Evolutionary conservation across 768 basidiomycete species (phyloP).

Genomic region (Suillus fuscotomentosus): DNA sequence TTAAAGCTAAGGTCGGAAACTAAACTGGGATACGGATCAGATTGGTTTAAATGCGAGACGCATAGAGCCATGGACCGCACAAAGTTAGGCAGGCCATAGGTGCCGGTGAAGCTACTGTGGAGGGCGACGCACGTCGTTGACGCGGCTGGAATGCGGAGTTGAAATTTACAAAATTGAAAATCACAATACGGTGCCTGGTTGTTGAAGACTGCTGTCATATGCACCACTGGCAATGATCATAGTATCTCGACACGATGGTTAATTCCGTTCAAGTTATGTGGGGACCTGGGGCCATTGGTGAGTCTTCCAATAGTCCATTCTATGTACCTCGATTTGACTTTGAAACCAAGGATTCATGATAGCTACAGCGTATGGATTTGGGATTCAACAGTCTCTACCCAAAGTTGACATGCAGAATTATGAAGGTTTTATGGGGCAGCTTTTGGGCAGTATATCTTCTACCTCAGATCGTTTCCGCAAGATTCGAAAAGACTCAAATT

Average conservation of each 20-base stretch:
- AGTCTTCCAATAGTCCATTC: neutral
- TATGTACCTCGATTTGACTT: neutral
- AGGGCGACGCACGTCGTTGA: no score
- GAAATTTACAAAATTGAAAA: neutral
- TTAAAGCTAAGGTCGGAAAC: neutral
- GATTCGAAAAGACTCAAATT: constrained; percentile 12
- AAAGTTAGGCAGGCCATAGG: neutral
- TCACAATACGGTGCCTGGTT: no score
- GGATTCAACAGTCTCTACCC: neutral
- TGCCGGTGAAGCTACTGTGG: no score
- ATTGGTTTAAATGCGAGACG: no score
- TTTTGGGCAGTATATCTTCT: constrained; percentile 18
- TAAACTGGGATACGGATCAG: neutral
- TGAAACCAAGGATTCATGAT: constrained; percentile 12
- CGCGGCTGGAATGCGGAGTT: neutral
- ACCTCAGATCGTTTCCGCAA: constrained; percentile 15
- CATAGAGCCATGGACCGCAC: neutral
- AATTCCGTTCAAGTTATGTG: neutral
- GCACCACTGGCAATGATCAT: neutral
- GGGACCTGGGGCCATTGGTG: constrained; percentile 20
- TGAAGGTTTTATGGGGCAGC: constrained; percentile 19
- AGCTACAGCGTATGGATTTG: constrained; percentile 12
- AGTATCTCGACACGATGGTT: constrained; percentile 9
- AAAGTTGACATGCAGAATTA: neutral
- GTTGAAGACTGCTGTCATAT: neutral